Evolutionary conservation across 805 yeast genomes (phyloP).

Genomic region (Yamadazyma takamatsuzukensis): DNA sequence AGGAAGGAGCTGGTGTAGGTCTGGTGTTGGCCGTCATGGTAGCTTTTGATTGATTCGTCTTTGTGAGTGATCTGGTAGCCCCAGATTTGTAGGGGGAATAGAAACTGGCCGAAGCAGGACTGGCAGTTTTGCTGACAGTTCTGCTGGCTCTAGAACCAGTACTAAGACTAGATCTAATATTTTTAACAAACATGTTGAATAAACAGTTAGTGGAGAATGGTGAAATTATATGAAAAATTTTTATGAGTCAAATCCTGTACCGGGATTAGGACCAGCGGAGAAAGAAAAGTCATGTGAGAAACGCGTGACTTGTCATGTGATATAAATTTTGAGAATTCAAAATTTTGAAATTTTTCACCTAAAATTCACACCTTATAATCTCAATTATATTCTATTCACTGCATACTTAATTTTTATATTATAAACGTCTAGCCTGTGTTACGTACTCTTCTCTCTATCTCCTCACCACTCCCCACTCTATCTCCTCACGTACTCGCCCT

Average conservation of each 20-base stretch:
- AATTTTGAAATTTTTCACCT: too few species aligned
- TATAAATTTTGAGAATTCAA: too few species aligned
- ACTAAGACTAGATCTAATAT: conserved; percentile 13
- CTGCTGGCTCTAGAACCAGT: background rate
- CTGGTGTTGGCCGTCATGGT: conserved; percentile 26
- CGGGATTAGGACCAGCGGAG: conserved; percentile 8
- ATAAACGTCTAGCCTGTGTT: too few species aligned
- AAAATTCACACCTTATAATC: too few species aligned
- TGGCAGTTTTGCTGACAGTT: background rate
- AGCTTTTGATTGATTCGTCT: conserved; percentile 18
- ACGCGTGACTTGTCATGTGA: too few species aligned
- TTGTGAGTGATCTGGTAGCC: conserved; percentile 10
- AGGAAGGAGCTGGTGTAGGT: conserved; percentile 51
- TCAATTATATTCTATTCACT: too few species aligned
- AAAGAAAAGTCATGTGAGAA: background rate
- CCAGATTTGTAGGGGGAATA: background rate
- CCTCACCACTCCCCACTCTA: too few species aligned
- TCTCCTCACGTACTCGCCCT: too few species aligned
- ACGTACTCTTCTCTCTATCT: too few species aligned
- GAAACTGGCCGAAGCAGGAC: background rate
- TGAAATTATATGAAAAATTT: conserved; percentile 12
- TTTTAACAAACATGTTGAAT: conserved; percentile 18
- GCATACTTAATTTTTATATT: too few species aligned
- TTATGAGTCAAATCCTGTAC: conserved; percentile 16
- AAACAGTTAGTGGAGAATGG: background rate